phyloP scores from a whole-genome alignment of 345 rosid species.

The Arabidopsis suecica region DNA sequence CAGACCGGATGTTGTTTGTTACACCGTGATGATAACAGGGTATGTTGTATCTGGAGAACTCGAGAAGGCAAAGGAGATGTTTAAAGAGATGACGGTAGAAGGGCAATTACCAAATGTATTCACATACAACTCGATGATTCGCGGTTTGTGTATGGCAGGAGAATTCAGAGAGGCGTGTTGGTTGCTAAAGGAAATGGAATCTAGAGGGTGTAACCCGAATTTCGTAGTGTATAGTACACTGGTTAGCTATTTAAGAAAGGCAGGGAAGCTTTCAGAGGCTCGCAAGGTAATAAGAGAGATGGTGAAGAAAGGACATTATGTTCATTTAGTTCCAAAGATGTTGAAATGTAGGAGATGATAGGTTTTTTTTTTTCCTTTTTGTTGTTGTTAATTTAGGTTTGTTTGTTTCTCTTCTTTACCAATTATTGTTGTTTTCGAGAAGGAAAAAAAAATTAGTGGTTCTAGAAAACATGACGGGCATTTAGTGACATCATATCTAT shows the following conservation, averaged over 20 bases:
- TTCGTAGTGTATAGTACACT: slow-evolving; percentile 83
- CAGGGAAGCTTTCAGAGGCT: slow-evolving; percentile 81
- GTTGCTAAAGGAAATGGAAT: slow-evolving; percentile 82
- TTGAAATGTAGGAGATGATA: slow-evolving; percentile 56
- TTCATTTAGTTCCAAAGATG: slow-evolving; percentile 63
- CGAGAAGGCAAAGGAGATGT: slow-evolving; percentile 70
- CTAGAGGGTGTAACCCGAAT: slow-evolving; percentile 84
- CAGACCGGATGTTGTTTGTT: slow-evolving; percentile 80
- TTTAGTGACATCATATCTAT: no score
- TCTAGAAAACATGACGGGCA: no score
- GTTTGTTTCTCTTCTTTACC: slow-evolving; percentile 34
- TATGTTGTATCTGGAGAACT: slow-evolving; percentile 66
- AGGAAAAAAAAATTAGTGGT: no score
- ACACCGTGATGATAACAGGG: slow-evolving; percentile 85
- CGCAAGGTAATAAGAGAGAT: slow-evolving; percentile 66
- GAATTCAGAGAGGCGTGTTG: slow-evolving; percentile 73
- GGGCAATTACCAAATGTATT: slow-evolving; percentile 84
- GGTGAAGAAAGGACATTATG: slow-evolving; percentile 74
- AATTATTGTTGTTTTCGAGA: no score
- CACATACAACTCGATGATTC: slow-evolving; percentile 88
- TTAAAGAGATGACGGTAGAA: slow-evolving; percentile 62
- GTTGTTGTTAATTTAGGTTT: slow-evolving; percentile 32
- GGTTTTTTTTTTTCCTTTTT: slow-evolving; percentile 30
- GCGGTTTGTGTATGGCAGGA: slow-evolving; percentile 76
- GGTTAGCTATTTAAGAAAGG: slow-evolving; percentile 69